A percentile compares a stretch with the other conserved stretches of the same genome.
Evolutionary conservation across 176 grass and related monocot genomes (phyloP).

Genomic region (Triticum monococcum): DNA sequence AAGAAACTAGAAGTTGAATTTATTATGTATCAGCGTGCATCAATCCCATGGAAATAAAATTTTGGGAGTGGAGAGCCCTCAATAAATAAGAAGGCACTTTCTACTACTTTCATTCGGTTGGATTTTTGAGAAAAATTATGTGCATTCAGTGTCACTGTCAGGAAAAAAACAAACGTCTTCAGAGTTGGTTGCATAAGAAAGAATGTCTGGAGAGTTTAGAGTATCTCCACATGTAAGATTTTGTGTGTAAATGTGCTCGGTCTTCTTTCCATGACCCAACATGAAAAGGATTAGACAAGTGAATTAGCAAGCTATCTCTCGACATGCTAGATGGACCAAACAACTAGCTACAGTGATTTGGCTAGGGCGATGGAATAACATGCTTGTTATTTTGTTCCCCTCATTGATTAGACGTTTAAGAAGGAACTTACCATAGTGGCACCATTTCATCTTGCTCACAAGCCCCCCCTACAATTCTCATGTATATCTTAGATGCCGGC

Average conservation of each 20-base stretch:
- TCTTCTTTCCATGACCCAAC: background rate
- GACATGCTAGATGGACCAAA: no score
- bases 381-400: no score
- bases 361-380: no score
- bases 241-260: background rate
- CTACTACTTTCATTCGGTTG: background rate
- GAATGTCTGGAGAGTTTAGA: background rate
- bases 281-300: no score
- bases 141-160: background rate
- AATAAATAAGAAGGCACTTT: background rate
- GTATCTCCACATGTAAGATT: background rate
- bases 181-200: background rate
- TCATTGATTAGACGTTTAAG: no score
- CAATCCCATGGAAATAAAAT: background rate
- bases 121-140: background rate
- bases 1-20: background rate
- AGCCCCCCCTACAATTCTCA: background rate
- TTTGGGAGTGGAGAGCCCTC: background rate
- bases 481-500: no score
- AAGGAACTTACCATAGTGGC: no score
- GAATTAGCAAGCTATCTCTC: no score
- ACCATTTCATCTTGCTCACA: no score
- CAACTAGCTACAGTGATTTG: no score
- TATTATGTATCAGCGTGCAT: background rate
- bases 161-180: background rate